Evolutionary conservation across 2,329 filamentous ascomycete genomes (phyloP).

Genomic region (Fusarium hainanense): DNA sequence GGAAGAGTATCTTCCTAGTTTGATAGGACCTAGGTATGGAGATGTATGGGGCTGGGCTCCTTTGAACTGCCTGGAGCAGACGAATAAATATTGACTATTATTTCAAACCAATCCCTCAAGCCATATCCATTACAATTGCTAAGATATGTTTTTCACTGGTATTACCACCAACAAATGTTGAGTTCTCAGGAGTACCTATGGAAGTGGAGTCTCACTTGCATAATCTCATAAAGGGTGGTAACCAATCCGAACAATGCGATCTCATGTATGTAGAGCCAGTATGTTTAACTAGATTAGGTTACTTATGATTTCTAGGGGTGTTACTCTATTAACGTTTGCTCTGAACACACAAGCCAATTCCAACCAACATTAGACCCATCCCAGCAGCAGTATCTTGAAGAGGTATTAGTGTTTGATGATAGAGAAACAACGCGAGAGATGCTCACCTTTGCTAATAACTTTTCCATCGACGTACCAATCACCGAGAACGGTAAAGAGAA

Average conservation of each 20-base stretch:
- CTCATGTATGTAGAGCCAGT: slow-evolving; percentile 15
- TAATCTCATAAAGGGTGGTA: slow-evolving; percentile 14
- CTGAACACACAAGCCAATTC: slow-evolving; percentile 86
- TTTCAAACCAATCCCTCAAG: not conserved
- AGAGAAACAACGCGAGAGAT: not conserved
- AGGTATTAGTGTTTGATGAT: not conserved
- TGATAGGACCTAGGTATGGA: slow-evolving; percentile 1
- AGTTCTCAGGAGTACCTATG: not conserved
- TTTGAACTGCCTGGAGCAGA: slow-evolving; percentile 46
- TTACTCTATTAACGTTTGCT: slow-evolving; percentile 60
- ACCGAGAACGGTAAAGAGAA: slow-evolving; percentile 93
- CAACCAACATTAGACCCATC: slow-evolving; percentile 80
- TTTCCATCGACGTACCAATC: slow-evolving; percentile 97
- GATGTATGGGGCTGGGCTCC: slow-evolving; percentile 40
- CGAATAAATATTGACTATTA: slow-evolving; percentile 16
- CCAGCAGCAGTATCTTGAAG: slow-evolving; percentile 81
- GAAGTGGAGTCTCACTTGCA: slow-evolving; percentile 41
- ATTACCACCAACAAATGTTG: not conserved
- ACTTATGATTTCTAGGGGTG: slow-evolving; percentile 3
- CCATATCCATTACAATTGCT: not conserved
- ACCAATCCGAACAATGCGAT: slow-evolving; percentile 37
- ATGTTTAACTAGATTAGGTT: slow-evolving; percentile 1
- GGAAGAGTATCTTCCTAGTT: slow-evolving; percentile 22
- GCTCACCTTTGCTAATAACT: slow-evolving; percentile 81
- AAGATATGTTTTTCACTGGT: too few relatives aligned